phyloP scores from a whole-genome alignment of 495 filamentous ascomycete genomes.

The Margaritispora aquatica region DNA sequence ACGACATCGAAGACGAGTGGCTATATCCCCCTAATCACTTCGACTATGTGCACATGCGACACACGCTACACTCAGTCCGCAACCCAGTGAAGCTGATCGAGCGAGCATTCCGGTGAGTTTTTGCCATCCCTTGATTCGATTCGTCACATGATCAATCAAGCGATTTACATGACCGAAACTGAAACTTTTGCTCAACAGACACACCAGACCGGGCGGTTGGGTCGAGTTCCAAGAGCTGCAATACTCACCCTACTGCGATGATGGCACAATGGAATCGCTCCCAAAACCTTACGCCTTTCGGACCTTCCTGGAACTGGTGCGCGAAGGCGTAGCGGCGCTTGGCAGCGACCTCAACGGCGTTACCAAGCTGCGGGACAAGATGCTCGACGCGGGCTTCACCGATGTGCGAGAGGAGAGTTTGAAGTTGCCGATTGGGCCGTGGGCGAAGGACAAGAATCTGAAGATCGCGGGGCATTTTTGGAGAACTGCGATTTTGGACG shows the following conservation, averaged over 20 bases:
- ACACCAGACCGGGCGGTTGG: slow-evolving; percentile 53
- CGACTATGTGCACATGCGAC: slow-evolving; percentile 42
- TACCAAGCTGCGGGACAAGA: background rate
- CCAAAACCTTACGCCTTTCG: background rate
- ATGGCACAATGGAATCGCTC: slow-evolving; percentile 38
- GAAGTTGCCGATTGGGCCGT: background rate
- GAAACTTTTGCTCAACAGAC: background rate
- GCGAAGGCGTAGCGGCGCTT: background rate
- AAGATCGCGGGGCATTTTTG: slow-evolving; percentile 20
- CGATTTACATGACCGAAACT: too few relatives aligned
- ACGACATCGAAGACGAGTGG: slow-evolving; percentile 47
- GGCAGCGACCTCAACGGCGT: slow-evolving; percentile 1
- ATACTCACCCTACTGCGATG: slow-evolving; percentile 31
- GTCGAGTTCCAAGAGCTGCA: slow-evolving; percentile 32
- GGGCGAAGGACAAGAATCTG: slow-evolving; percentile 1
- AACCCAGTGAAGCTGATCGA: background rate
- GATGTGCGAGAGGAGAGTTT: background rate
- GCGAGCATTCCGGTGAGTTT: background rate
- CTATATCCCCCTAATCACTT: slow-evolving; percentile 31
- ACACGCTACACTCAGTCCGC: slow-evolving; percentile 21
- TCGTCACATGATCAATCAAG: too few relatives aligned
- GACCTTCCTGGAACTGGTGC: background rate
- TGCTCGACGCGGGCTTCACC: background rate
- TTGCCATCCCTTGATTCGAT: too few relatives aligned
- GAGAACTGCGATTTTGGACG: background rate